Conservation (phyloP, 1,139 yeast species). For the Protomyces inundatus region DNA sequence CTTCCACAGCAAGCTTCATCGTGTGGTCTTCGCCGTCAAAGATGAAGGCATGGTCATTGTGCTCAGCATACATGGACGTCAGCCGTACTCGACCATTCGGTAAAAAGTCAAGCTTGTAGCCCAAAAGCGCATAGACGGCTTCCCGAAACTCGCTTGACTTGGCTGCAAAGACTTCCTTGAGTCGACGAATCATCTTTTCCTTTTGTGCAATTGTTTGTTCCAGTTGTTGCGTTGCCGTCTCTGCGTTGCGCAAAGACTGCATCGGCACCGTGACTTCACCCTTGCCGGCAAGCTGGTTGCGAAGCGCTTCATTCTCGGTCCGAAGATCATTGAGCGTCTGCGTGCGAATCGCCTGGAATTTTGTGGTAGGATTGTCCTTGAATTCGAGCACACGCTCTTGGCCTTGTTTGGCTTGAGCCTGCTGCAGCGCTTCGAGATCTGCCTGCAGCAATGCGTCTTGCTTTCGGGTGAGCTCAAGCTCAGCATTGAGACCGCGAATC, state of each 20-base stretch:
- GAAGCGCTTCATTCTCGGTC: constrained; percentile 58
- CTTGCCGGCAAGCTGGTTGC: constrained; percentile 34
- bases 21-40: constrained; percentile 39
- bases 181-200: constrained; percentile 54
- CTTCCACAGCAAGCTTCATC: constrained; percentile 35
- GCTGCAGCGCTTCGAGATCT: constrained; percentile 41
- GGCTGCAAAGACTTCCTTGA: constrained; percentile 51
- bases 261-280: constrained; percentile 47
- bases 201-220: constrained; percentile 51
- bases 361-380: constrained; percentile 60
- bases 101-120: constrained; percentile 67
- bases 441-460: constrained; percentile 41
- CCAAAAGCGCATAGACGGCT: constrained; percentile 63
- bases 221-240: constrained; percentile 49
- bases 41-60: constrained; percentile 39
- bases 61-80: constrained; percentile 50
- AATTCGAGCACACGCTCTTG: constrained; percentile 55
- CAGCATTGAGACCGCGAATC: constrained; percentile 36
- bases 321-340: constrained; percentile 50
- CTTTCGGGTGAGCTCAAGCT: constrained; percentile 37
- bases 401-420: constrained; percentile 42
- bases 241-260: constrained; percentile 60
- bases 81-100: constrained; percentile 64
- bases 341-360: constrained; percentile 60
- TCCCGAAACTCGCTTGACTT: constrained; percentile 71